phyloP scores from a whole-genome alignment of 2,329 filamentous ascomycete species.

The Trichoderma semiorbis region DNA sequence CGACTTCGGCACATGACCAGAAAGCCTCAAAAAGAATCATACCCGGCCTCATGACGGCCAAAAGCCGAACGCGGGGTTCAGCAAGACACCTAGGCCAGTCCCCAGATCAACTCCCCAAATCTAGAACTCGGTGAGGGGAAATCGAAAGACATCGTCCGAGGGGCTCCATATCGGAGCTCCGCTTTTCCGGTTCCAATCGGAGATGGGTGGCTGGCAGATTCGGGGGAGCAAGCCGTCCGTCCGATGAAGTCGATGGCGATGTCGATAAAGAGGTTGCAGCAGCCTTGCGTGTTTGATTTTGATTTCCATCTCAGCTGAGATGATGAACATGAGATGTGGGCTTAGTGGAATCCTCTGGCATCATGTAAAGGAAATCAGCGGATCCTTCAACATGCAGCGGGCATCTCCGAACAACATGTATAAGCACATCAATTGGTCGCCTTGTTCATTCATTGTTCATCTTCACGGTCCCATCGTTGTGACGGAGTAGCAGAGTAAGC shows the following conservation, averaged over 20 bases:
- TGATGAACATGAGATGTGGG: background rate
- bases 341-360: background rate
- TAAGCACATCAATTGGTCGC: background rate
- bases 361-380: background rate
- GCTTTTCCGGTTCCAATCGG: background rate
- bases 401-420: background rate
- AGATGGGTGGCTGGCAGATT: background rate
- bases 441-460: background rate
- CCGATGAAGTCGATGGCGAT: background rate
- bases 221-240: background rate
- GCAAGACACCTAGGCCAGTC: background rate
- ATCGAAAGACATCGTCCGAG: background rate
- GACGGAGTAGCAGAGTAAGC: background rate
- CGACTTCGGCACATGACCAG: background rate
- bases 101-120: background rate
- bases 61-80: background rate
- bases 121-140: background rate
- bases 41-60: background rate
- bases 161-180: constrained; percentile 1
- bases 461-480: background rate
- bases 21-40: background rate
- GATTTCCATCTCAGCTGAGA: background rate
- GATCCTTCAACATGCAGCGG: background rate
- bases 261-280: background rate
- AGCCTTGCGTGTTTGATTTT: background rate